Evolutionary conservation across 1,139 yeast genomes (phyloP), one percentile per base, ranked within the genome.

Genomic region (Geotrichum histeridarum): DNA sequence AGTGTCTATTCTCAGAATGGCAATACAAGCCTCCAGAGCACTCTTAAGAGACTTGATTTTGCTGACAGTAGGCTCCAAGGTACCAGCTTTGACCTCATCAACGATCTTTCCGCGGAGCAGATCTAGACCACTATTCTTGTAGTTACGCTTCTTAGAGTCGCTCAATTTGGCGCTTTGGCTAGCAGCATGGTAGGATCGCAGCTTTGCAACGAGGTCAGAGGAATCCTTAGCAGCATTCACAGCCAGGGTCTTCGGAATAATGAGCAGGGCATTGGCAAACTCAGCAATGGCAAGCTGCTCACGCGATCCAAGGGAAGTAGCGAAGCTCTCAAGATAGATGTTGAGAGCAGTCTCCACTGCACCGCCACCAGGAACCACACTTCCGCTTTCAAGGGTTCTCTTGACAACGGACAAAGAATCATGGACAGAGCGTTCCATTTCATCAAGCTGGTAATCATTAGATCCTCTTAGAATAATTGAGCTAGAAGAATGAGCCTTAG

Each of bases 281-380:
- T 93, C 99, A 1, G 97, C 96, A 73, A 94, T 93, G 8, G 99
- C 99, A 65, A 93, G 79, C 72, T 94, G 99, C 72, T 94, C 99
- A 68, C 99, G 83, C 22, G 97, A 89, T 2, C 98, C 98, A 57
- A 91, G 93, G 0, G 98, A 90, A 8, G 99, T 93, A 46, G 99
- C 99, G 72, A 94, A 93, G 70, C 89, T 93, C 72, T 94, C 99
- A 69, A 94, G 78, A 70, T 89, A 94, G 57, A 94, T 90, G 74
- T 90, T 91, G 64, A 94, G 79, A 9, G 99, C 97, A 48, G 96
- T 79, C 74, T 94, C 99, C 48, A 93, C 99, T 22, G 98, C 96
- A 60, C 99, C 99, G 60, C 99, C 99, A 56, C 99, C 99, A 48
- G 99, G 98, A 8, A 94, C 99, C 56, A 94, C 94, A 62, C 80